Conservation (phyloP, 108 stramenopile genomes). For the Cyclotella cryptica region DNA sequence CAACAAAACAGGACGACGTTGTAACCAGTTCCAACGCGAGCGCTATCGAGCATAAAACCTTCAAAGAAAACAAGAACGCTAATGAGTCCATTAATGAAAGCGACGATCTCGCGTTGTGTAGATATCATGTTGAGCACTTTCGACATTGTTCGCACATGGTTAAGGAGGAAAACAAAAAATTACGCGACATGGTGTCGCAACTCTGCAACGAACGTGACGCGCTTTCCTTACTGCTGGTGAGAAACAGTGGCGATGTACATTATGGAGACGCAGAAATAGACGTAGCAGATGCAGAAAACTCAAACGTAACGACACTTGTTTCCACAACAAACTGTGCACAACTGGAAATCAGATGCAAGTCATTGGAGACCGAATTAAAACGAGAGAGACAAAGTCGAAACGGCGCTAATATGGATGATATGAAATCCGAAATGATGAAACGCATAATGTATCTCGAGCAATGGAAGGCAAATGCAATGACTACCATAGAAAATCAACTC, state of each 20-base stretch:
- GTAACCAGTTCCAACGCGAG: not conserved
- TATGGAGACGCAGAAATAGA: not conserved
- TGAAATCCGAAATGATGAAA: conserved; percentile 4
- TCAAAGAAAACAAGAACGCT: not conserved
- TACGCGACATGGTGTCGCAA: not conserved
- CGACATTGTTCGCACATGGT: not conserved
- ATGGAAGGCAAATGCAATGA: conserved; percentile 14
- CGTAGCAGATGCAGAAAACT: not conserved
- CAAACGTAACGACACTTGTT: too few species aligned
- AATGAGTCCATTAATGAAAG: not conserved
- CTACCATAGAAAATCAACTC: conserved; percentile 14
- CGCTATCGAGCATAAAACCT: not conserved
- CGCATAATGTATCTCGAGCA: conserved; percentile 13
- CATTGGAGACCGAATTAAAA: conserved; percentile 23
- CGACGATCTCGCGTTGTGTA: not conserved
- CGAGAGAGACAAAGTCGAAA: not conserved
- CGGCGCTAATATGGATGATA: not conserved
- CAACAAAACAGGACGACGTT: too few species aligned
- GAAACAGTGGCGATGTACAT: not conserved
- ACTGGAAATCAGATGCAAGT: conserved; percentile 14
- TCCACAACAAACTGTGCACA: not conserved
- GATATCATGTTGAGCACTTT: conserved; percentile 7
- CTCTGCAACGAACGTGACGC: conserved; percentile 10
- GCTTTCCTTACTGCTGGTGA: not conserved
- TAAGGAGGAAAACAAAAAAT: not conserved